Evolutionary conservation across 345 rosid genomes (phyloP).

Genomic region (Cardamine chenopodiifolia): DNA sequence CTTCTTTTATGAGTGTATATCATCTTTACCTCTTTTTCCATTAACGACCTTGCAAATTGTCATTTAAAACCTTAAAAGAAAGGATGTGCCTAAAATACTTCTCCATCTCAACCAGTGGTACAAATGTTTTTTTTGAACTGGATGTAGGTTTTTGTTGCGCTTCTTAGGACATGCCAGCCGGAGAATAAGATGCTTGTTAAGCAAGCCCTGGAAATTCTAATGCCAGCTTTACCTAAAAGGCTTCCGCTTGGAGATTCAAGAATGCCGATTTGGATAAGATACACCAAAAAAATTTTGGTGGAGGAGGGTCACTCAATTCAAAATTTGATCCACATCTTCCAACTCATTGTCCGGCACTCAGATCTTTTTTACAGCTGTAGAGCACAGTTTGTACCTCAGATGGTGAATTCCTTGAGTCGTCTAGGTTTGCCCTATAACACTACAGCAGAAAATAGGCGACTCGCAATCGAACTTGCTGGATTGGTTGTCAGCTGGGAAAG

Average conservation of each 20-base stretch:
- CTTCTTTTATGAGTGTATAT: background rate
- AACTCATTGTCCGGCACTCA: conserved; percentile 94
- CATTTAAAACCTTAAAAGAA: conserved; percentile 9
- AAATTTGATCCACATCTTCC: conserved; percentile 97
- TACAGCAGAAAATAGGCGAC: conserved; percentile 91
- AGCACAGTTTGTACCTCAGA: conserved; percentile 98
- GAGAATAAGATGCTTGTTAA: conserved; percentile 96
- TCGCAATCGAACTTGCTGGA: conserved; percentile 98
- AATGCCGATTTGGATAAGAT: conserved; percentile 97
- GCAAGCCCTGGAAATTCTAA: conserved; percentile 95
- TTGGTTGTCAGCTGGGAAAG: conserved; percentile 98
- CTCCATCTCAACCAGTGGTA: conserved; percentile 10
- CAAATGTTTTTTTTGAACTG: conserved; percentile 16
- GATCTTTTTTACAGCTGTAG: conserved; percentile 92
- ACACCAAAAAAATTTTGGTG: conserved; percentile 91
- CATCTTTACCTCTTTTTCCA: conserved; percentile 11
- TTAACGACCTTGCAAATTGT: background rate
- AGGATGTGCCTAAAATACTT: background rate
- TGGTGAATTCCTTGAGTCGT: conserved; percentile 98
- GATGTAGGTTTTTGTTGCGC: conserved; percentile 96
- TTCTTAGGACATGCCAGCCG: conserved; percentile 93
- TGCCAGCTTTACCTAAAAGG: conserved; percentile 97
- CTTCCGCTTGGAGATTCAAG: conserved; percentile 91
- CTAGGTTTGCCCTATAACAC: conserved; percentile 93
- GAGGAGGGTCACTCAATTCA: conserved; percentile 98